Conservation (phyloP, 2,329 filamentous ascomycete species). For the Coniochaeta sp. region DNA sequence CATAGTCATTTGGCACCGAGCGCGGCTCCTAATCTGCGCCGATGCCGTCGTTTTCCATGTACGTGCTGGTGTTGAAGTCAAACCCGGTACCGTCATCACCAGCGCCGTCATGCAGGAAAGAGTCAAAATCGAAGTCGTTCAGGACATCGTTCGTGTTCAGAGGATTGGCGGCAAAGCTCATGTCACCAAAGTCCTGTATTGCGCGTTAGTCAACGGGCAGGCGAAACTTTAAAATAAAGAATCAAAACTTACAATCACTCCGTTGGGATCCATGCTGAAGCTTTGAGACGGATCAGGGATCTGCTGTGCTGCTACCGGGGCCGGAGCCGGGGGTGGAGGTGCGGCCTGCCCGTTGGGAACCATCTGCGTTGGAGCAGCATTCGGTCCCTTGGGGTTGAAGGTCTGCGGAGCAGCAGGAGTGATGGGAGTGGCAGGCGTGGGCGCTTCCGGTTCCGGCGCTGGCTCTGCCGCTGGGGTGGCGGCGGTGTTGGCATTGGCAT, state of each 20-base stretch:
- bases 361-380: constrained; percentile 24
- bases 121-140: constrained; percentile 62
- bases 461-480: constrained; percentile 51
- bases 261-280: constrained; percentile 35
- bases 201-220: constrained; percentile 9
- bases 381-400: constrained; percentile 41
- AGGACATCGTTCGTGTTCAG: constrained; percentile 48
- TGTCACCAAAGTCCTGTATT: constrained; percentile 32
- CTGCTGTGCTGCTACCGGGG: constrained; percentile 35
- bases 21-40: neutral
- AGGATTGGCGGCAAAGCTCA: constrained; percentile 48
- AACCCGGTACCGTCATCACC: constrained; percentile 40
- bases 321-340: constrained; percentile 31
- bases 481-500: constrained; percentile 14
- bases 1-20: neutral
- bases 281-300: constrained; percentile 37
- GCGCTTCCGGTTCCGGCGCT: constrained; percentile 47
- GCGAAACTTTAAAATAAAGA: neutral
- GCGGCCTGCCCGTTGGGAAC: constrained; percentile 35
- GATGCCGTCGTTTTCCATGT: constrained; percentile 1
- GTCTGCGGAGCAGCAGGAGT: constrained; percentile 46
- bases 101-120: constrained; percentile 54
- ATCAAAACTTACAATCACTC: constrained; percentile 32
- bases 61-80: constrained; percentile 38
- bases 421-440: constrained; percentile 56